phyloP scores from a whole-genome alignment of 352 stramenopile species.

The Globisporangium paroecandrum region DNA sequence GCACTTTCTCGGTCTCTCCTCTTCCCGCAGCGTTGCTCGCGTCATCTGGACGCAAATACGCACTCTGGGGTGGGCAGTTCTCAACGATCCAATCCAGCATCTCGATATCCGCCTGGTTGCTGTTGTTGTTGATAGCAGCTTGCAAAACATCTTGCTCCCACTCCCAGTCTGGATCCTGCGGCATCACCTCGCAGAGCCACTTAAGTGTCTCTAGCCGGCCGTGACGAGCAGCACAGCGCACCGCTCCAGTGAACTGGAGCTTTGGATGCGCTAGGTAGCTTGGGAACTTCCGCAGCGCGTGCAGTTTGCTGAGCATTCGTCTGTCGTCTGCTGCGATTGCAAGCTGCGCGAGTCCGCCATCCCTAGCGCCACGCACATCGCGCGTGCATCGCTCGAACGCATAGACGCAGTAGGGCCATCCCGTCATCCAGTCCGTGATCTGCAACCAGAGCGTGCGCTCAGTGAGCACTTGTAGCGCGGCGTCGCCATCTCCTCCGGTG shows the following conservation, averaged over 20 bases:
- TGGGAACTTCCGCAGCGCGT: slow-evolving; percentile 1
- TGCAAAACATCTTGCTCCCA: slow-evolving; percentile 5
- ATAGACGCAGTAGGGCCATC: neutral
- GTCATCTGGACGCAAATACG: neutral
- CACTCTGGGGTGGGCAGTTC: neutral
- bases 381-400: neutral
- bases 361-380: neutral
- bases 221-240: neutral
- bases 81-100: slow-evolving; percentile 2
- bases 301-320: neutral
- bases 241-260: neutral
- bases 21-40: neutral
- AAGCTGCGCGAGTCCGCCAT: neutral
- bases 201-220: neutral
- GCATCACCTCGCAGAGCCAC: slow-evolving; percentile 3
- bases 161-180: slow-evolving; percentile 1
- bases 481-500: neutral
- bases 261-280: neutral
- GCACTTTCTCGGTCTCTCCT: neutral
- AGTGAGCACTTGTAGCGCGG: neutral
- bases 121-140: slow-evolving; percentile 1
- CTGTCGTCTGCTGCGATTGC: neutral
- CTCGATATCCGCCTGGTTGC: neutral
- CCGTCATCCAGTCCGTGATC: neutral
- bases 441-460: slow-evolving; percentile 1